Base-by-base conservation (phyloP, 805 yeast species). In the Barnettozyma sp. region DNA sequence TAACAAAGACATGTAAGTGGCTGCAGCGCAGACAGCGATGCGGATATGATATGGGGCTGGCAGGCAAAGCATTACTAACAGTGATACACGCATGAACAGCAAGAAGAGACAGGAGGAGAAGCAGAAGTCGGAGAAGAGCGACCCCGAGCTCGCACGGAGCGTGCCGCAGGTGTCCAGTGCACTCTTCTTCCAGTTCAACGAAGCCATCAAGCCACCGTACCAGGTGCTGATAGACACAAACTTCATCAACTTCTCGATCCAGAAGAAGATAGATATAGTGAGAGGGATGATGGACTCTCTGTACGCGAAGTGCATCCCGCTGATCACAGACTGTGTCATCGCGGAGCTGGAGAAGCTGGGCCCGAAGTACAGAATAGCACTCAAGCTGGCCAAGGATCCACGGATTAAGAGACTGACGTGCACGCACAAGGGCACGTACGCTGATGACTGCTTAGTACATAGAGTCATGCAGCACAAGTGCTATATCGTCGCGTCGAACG, bases 331-430 rank as follows among this genome's bases (percentile, higher is more conserved):
- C 60, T 92, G 98, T 65, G 98, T 92, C 16, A 76, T 92, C 81
- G 98, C 98, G 0, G 98, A 92, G 66, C 68, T 92, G 59, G 98
- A 92, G 53, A 92, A 92, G 57, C 67, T 92, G 40, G 98, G 98
- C 0, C 95, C 95, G 20, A 85, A 81, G 56, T 92, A 83, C 60
- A 72, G 97, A 55, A 92, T 92, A 45, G 98, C 98, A 0, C 68
- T 92, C 46, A 78, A 82, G 40, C 65, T 92, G 53, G 98, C 98
- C 16, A 82, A 84, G 48, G 98, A 92, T 56, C 96, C 97, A 28
- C 70, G 97, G 51, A 81, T 92, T 24, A 73, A 84, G 49, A 71
- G 97, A 42, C 67, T 92, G 33, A 84, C 78, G 28, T 92, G 98
- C 54, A 68, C 90, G 9, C 98, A 92, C 55, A 83, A 82, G 49